Percentiles rank a stretch among this genome's conserved stretches.
Conservation (phyloP, 2,329 filamentous ascomycete genomes). For the Xylariaceae sp. region DNA sequence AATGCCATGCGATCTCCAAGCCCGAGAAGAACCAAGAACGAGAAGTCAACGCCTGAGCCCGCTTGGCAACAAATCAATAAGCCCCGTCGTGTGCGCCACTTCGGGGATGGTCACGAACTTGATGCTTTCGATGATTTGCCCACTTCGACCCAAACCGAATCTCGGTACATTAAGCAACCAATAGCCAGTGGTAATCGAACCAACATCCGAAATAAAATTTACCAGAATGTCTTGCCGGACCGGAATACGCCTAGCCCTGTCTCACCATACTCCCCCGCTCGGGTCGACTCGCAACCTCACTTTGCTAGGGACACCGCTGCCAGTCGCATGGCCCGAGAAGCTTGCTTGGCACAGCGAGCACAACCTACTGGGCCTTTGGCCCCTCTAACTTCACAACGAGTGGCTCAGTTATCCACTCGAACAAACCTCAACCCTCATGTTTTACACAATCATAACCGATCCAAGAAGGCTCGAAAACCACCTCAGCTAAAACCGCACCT, state of each 20-base stretch:
- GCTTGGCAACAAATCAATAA: slow-evolving; percentile 73
- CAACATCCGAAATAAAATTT: slow-evolving; percentile 60
- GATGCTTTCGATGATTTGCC: slow-evolving; percentile 95
- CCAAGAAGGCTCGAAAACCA: slow-evolving; percentile 63
- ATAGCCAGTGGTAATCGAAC: slow-evolving; percentile 72
- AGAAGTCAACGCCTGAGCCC: slow-evolving; percentile 52
- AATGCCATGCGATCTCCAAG: slow-evolving; percentile 66
- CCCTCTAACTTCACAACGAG: slow-evolving; percentile 61
- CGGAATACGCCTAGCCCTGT: slow-evolving; percentile 59
- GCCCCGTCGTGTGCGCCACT: slow-evolving; percentile 72
- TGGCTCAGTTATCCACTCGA: slow-evolving; percentile 58
- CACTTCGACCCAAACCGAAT: slow-evolving; percentile 82
- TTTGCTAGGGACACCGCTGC: slow-evolving; percentile 71
- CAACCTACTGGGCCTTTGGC: slow-evolving; percentile 60
- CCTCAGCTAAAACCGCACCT: slow-evolving; percentile 79
- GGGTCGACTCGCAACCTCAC: slow-evolving; percentile 60
- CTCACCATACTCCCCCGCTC: slow-evolving; percentile 63
- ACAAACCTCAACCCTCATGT: slow-evolving; percentile 53
- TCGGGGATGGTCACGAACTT: slow-evolving; percentile 90
- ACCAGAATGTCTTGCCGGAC: slow-evolving; percentile 61
- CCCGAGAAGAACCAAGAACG: slow-evolving; percentile 56
- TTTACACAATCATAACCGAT: slow-evolving; percentile 51
- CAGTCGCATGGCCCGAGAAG: slow-evolving; percentile 69
- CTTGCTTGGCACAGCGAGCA: slow-evolving; percentile 64
- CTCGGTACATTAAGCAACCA: slow-evolving; percentile 81